Evolutionary conservation across 2,329 filamentous ascomycete genomes (phyloP).

Genomic region (Talaromyces marneffei): DNA sequence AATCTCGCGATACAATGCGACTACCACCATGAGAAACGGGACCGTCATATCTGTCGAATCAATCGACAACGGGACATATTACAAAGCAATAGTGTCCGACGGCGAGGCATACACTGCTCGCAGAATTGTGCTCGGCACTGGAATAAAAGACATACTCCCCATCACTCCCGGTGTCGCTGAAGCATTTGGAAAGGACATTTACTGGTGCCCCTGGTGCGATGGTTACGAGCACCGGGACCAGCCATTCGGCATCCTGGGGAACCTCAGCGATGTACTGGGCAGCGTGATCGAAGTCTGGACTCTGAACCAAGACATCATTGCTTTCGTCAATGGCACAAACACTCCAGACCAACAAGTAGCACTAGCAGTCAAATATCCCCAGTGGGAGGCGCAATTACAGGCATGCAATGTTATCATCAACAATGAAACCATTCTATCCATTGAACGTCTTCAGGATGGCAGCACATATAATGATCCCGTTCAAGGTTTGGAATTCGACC

Average conservation of each 20-base stretch:
- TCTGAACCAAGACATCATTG: slow-evolving; percentile 51
- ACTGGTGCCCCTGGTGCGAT: slow-evolving; percentile 62
- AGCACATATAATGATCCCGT: slow-evolving; percentile 23
- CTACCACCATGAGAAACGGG: slow-evolving; percentile 47
- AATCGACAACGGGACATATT: slow-evolving; percentile 39
- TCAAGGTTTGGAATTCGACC: slow-evolving; percentile 45
- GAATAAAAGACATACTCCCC: slow-evolving; percentile 52
- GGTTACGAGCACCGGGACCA: slow-evolving; percentile 58
- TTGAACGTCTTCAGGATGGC: slow-evolving; percentile 44
- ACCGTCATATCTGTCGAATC: slow-evolving; percentile 42
- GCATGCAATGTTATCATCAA: slow-evolving; percentile 50
- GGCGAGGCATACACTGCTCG: slow-evolving; percentile 42
- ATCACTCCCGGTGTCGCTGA: slow-evolving; percentile 50
- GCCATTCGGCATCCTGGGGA: slow-evolving; percentile 49
- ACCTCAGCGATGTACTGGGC: slow-evolving; percentile 41
- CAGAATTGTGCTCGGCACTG: slow-evolving; percentile 55
- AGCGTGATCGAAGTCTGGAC: slow-evolving; percentile 50
- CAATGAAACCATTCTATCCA: slow-evolving; percentile 48
- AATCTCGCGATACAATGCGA: slow-evolving; percentile 44
- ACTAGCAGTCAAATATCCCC: slow-evolving; percentile 38
- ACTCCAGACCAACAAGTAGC: slow-evolving; percentile 39
- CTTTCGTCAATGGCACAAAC: slow-evolving; percentile 56
- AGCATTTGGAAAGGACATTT: slow-evolving; percentile 56
- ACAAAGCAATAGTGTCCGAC: slow-evolving; percentile 38
- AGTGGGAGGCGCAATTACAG: slow-evolving; percentile 48